Conservation (phyloP, 2,329 filamentous ascomycete genomes). For the Sporothrix brunneoviolacea region DNA sequence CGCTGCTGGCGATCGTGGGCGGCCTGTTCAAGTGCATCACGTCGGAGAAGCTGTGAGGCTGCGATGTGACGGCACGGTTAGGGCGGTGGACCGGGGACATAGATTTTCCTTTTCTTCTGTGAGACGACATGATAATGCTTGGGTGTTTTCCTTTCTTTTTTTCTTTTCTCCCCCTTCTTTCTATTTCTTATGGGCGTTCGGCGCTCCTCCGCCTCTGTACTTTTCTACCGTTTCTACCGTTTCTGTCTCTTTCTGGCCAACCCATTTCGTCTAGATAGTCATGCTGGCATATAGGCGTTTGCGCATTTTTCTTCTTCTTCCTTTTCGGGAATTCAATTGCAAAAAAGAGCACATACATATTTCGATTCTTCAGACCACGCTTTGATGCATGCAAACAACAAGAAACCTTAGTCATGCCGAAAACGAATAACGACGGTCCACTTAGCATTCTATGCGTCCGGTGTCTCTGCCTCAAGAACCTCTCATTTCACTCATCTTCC, state of each 20-base stretch:
- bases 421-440: no score
- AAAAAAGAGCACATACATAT: no score
- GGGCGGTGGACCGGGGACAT: no score
- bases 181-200: background rate
- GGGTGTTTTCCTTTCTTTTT: background rate
- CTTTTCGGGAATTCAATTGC: no score
- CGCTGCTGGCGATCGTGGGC: slow-evolving; percentile 42
- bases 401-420: no score
- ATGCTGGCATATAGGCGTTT: slow-evolving; percentile 4
- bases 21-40: slow-evolving; percentile 45
- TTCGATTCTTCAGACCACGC: no score
- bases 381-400: no score
- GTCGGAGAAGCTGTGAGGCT: slow-evolving; percentile 31
- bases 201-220: background rate
- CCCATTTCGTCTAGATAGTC: background rate
- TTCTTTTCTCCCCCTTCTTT: background rate
- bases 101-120: background rate
- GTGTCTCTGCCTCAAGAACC: no score
- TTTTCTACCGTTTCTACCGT: background rate
- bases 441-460: no score
- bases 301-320: no score
- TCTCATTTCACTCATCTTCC: no score
- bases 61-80: background rate
- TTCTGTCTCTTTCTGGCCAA: background rate
- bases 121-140: background rate